These are phyloP conservation scores for Cordyceps fumosorosea DNA, from an alignment of 2,329 filamentous ascomycete genomes.

Conservation along the genomic window DNA sequence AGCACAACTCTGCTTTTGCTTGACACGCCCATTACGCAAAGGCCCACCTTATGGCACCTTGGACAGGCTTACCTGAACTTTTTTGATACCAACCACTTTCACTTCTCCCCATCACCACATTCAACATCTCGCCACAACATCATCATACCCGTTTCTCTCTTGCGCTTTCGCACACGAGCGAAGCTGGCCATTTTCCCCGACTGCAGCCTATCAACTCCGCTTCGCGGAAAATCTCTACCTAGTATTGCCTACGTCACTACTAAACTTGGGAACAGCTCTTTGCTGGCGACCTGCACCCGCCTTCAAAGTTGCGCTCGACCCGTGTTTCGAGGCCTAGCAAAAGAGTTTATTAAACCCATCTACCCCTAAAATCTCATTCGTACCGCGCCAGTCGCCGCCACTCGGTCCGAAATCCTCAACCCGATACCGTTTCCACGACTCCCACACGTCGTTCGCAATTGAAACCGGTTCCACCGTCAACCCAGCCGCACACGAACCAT, in stretches of 20 bases:
- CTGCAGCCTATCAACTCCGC: neutral
- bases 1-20: neutral
- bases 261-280: conserved; percentile 27
- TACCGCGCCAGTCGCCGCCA: neutral
- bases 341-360: neutral
- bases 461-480: neutral
- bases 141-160: conserved; percentile 5
- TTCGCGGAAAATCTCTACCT: conserved; percentile 9
- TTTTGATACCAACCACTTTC: conserved; percentile 9
- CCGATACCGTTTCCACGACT: neutral
- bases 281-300: conserved; percentile 36
- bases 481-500: conserved; percentile 1
- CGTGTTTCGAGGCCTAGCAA: neutral
- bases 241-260: conserved; percentile 14
- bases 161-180: conserved; percentile 7
- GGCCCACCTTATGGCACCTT: conserved; percentile 32
- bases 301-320: conserved; percentile 23
- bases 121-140: conserved; percentile 3
- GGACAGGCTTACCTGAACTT: conserved; percentile 17
- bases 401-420: neutral
- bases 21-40: conserved; percentile 31
- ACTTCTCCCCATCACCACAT: conserved; percentile 18
- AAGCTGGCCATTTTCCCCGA: conserved; percentile 9
- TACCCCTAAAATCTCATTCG: neutral
- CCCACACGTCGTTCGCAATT: neutral